Conservation (phyloP, 805 yeast species). For the Starmerella powellii region DNA sequence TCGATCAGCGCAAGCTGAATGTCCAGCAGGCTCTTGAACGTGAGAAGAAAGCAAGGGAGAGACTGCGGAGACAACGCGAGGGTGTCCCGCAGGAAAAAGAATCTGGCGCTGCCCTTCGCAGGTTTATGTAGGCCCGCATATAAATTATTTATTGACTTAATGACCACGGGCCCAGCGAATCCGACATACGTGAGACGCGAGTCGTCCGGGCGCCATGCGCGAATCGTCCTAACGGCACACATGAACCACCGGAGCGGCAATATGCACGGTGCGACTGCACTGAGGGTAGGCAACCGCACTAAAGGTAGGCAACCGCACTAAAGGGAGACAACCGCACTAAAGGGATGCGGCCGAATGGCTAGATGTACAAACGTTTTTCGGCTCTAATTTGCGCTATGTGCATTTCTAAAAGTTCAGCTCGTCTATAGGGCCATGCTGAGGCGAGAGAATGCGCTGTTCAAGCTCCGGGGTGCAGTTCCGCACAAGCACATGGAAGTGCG, state of each 20-base stretch:
- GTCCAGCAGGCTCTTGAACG: constrained; percentile 58
- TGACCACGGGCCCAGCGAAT: not conserved
- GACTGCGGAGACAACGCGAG: constrained; percentile 11
- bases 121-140: constrained; percentile 19
- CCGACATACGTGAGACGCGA: too few relatives aligned
- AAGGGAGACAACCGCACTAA: too few relatives aligned
- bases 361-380: too few relatives aligned
- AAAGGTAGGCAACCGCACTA: too few relatives aligned
- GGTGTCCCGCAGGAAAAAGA: constrained; percentile 20
- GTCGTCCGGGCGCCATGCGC: too few relatives aligned
- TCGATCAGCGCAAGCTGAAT: constrained; percentile 72
- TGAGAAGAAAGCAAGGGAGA: constrained; percentile 41
- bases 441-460: not conserved
- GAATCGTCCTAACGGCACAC: too few relatives aligned
- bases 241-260: too few relatives aligned
- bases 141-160: not conserved
- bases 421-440: not conserved
- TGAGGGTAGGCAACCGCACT: too few relatives aligned
- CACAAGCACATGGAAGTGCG: constrained; percentile 46
- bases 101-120: constrained; percentile 22
- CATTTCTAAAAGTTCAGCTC: too few relatives aligned
- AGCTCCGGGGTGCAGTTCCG: constrained; percentile 6
- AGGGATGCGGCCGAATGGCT: too few relatives aligned
- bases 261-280: too few relatives aligned
- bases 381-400: too few relatives aligned